Conservation (phyloP, 2,329 filamentous ascomycete genomes). For the Fusarium guadeloupense region DNA sequence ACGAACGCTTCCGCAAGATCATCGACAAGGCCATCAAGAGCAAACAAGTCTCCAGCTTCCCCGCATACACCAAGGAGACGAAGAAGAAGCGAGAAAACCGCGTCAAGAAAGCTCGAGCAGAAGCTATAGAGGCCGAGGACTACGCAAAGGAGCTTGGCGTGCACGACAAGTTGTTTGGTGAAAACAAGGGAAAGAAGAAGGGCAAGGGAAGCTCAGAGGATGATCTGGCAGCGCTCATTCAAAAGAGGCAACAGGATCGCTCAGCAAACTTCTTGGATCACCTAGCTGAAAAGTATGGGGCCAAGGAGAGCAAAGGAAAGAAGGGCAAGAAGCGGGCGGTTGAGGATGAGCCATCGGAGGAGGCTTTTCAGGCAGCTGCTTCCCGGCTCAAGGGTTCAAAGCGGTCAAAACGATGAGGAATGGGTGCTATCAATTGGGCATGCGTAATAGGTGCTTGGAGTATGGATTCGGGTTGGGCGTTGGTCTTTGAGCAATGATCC, state of each 20-base stretch:
- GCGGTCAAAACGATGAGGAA: conserved; percentile 32
- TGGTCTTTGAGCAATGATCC: neutral
- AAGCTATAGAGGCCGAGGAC: conserved; percentile 77
- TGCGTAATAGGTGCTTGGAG: conserved; percentile 1
- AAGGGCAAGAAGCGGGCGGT: conserved; percentile 63
- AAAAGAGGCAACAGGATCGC: conserved; percentile 72
- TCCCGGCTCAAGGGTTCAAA: conserved; percentile 53
- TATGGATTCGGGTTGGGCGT: conserved; percentile 9
- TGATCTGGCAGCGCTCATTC: conserved; percentile 77
- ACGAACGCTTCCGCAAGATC: conserved; percentile 81
- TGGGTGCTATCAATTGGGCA: conserved; percentile 2
- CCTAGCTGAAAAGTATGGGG: conserved; percentile 79
- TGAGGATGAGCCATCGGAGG: conserved; percentile 72
- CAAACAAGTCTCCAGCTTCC: conserved; percentile 72
- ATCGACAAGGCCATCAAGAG: conserved; percentile 82
- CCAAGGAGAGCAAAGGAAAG: conserved; percentile 53
- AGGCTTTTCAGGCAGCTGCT: conserved; percentile 67
- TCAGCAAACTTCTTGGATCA: conserved; percentile 72
- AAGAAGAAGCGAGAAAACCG: conserved; percentile 69
- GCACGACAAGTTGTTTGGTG: conserved; percentile 72
- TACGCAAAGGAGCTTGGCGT: conserved; percentile 79
- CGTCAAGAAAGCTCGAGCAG: conserved; percentile 69
- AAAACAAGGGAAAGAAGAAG: conserved; percentile 58
- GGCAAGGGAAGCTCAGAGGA: conserved; percentile 58
- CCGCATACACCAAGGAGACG: conserved; percentile 78